Evolutionary conservation across 2,329 filamentous ascomycete genomes (phyloP), one percentile per base, ranked within the genome.

Genomic region (Alternaria gansuensis): DNA sequence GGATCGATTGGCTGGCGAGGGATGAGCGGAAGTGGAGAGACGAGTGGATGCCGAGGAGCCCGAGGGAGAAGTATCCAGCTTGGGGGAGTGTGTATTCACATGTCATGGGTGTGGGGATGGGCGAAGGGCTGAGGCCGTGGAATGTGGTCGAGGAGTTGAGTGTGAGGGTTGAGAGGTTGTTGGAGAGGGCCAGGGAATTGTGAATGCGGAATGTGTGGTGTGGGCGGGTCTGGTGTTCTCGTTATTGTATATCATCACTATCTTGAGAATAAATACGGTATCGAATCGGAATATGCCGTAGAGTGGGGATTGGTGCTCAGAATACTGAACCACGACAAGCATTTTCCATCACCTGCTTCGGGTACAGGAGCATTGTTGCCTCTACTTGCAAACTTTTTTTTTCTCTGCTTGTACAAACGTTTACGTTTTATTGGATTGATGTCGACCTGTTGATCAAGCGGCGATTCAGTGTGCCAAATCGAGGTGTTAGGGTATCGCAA

Each of bases 71-170:
- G 41, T 54, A 54, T 24, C 40, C 51, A 3, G 51, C 51, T 54
- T 54, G 51, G 51, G 33, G 31, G 24, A 45, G 24, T 34, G 41
- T 43, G 24, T 54, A 54, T 54, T 41, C 40, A 4, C 39, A 54
- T 24, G 51, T 40, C 1, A 44, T 54, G 40, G 51, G 31, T 14
- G 51, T 54, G 11, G 26, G 31, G 26, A 24, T 28, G 7, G 51
- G 51, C n/a, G 40, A 45, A 40, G 51, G 51, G 11, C 29, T 46
- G 11, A 45, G 40, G 14, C 40, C 51, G 1, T 36, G 31, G 31
- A 4, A 36, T 39, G 51, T 45, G 31, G 51, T 36, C 5, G 21
- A 28, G n/a, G 28, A 45, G 51, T 9, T 54, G 24, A n/a, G 37
- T 29, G 8, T 28, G 7, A 54, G 24, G 13, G 7, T 54, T 23